Evolutionary conservation across 2,329 filamentous ascomycete species (phyloP).

Genomic region (Pseudogymnoascus sp.): DNA sequence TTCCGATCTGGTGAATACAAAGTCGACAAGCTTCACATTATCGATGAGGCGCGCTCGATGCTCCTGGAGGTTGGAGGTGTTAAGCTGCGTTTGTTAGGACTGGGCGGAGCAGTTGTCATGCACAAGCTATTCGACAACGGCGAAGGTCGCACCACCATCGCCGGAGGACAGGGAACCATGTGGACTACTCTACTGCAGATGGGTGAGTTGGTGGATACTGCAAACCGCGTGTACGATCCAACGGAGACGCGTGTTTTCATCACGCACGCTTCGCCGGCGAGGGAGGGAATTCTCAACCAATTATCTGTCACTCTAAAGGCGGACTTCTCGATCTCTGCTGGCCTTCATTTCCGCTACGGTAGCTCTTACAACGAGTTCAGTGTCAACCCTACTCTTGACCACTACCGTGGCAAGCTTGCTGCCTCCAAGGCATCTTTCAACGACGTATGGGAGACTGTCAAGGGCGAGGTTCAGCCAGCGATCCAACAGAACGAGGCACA

Average conservation of each 20-base stretch:
- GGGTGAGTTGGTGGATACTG: constrained; percentile 95
- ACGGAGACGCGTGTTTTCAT: constrained; percentile 95
- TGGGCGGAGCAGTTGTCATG: constrained; percentile 97
- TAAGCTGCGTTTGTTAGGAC: constrained; percentile 84
- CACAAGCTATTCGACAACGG: constrained; percentile 99
- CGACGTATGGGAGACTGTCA: constrained; percentile 98
- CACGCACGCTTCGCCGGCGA: constrained; percentile 91
- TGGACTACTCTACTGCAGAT: constrained; percentile 98
- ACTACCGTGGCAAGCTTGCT: constrained; percentile 96
- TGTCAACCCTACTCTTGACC: constrained; percentile 93
- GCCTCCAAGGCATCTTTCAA: constrained; percentile 98
- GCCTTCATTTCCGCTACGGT: constrained; percentile 95
- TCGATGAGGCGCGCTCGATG: constrained; percentile 95
- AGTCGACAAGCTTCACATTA: constrained; percentile 93
- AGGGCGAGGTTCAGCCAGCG: constrained; percentile 87
- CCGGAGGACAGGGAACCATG: constrained; percentile 97
- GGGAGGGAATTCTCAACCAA: constrained; percentile 94
- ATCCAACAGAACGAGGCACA: constrained; percentile 91
- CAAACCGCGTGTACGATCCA: constrained; percentile 95
- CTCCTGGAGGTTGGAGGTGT: constrained; percentile 90
- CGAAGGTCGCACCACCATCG: constrained; percentile 94
- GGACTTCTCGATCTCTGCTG: constrained; percentile 95
- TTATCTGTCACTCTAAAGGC: constrained; percentile 95
- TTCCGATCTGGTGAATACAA: constrained; percentile 98
- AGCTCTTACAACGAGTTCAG: constrained; percentile 99